Percentiles rank a stretch among this genome's conserved stretches.
These are phyloP conservation scores for Hyaloscypha finlandica DNA, from an alignment of 495 filamentous ascomycete genomes.

Conservation along the genomic window DNA sequence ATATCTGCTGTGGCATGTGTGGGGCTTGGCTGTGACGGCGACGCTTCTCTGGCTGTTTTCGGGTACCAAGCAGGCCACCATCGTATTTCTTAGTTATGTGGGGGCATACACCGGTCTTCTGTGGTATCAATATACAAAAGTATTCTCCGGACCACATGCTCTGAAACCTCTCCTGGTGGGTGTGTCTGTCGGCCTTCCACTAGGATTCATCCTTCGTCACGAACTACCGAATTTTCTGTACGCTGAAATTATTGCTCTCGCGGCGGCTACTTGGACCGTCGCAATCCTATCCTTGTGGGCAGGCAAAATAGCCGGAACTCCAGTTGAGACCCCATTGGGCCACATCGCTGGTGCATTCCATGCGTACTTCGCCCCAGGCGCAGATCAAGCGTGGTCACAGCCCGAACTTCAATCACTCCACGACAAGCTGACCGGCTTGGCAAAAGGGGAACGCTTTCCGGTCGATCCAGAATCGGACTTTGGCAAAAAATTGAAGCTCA, in stretches of 20 bases:
- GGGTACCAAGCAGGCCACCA: conserved; percentile 30
- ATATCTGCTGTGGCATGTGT: conserved; percentile 58
- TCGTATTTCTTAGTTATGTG: conserved; percentile 4
- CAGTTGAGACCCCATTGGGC: background rate
- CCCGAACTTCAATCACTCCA: conserved; percentile 52
- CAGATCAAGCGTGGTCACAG: conserved; percentile 50
- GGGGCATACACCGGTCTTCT: conserved; percentile 2
- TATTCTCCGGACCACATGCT: conserved; percentile 57
- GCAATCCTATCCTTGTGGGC: conserved; percentile 49
- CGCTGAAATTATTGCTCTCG: conserved; percentile 52
- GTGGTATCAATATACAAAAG: conserved; percentile 26
- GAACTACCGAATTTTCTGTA: conserved; percentile 43
- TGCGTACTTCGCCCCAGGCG: conserved; percentile 46
- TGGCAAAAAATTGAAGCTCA: conserved; percentile 47
- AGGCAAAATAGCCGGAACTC: background rate
- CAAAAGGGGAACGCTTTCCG: background rate
- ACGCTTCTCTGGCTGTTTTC: conserved; percentile 60
- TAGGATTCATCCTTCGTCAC: conserved; percentile 47
- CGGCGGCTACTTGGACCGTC: conserved; percentile 53
- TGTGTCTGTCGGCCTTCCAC: conserved; percentile 45
- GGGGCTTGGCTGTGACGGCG: conserved; percentile 53
- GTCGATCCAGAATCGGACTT: conserved; percentile 42
- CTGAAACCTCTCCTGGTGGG: conserved; percentile 51
- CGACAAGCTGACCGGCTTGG: conserved; percentile 24
- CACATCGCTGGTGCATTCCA: conserved; percentile 38